Conservation (phyloP, 345 rosid species). For the Gossypioides kirkii region DNA sequence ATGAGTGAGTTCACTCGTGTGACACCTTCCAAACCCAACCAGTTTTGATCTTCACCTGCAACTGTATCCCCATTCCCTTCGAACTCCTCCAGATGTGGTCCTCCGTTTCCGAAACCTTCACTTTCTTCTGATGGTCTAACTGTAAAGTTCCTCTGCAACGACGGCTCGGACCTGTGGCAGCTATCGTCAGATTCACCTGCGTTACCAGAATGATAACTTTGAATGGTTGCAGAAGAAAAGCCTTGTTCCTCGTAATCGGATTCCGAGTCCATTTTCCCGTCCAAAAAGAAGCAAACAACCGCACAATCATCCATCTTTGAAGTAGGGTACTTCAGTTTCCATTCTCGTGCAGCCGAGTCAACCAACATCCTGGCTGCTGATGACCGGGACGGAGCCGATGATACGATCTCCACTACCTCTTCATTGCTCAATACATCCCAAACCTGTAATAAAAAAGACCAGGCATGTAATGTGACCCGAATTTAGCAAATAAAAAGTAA, state of each 20-base stretch:
- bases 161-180: conserved; percentile 66
- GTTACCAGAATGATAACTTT: conserved; percentile 64
- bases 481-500: too few species aligned
- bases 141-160: conserved; percentile 80
- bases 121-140: conserved; percentile 72
- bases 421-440: conserved; percentile 99
- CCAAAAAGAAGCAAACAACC: conserved; percentile 89
- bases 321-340: conserved; percentile 97
- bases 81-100: conserved; percentile 29
- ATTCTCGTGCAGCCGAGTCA: conserved; percentile 82
- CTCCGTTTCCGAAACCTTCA: conserved; percentile 36
- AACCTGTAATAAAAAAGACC: conserved; percentile 40
- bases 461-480: too few species aligned
- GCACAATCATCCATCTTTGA: conserved; percentile 99
- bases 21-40: conserved; percentile 96
- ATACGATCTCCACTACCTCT: conserved; percentile 87
- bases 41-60: conserved; percentile 64
- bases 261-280: conserved; percentile 91
- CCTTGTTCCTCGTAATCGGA: conserved; percentile 80
- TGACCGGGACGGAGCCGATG: conserved; percentile 69
- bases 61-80: conserved; percentile 31
- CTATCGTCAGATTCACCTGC: conserved; percentile 74
- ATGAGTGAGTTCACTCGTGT: conserved; percentile 96
- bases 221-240: conserved; percentile 69
- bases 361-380: conserved; percentile 88